Percentiles rank a stretch among this genome's conserved stretches.
Evolutionary conservation across 2,329 filamentous ascomycete genomes (phyloP).

Genomic region (Neurospora sp.): DNA sequence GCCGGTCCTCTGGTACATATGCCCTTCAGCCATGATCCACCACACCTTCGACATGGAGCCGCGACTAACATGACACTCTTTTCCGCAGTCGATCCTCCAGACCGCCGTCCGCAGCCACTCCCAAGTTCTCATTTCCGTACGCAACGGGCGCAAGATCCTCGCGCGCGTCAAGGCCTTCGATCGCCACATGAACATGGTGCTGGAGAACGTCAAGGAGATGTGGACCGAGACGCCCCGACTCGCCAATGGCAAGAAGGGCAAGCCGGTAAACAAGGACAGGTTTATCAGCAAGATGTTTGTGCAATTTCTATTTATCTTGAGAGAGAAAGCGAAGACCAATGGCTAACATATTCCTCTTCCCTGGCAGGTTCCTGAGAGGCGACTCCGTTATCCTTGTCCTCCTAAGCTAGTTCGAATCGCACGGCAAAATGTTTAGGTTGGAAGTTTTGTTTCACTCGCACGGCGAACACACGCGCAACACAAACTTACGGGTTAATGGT

Average conservation of each 20-base stretch:
- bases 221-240: slow-evolving; percentile 90
- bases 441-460: neutral
- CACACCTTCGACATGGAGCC: slow-evolving; percentile 9
- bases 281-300: slow-evolving; percentile 20
- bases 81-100: slow-evolving; percentile 74
- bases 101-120: slow-evolving; percentile 90
- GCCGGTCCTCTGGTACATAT: slow-evolving; percentile 28
- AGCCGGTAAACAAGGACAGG: slow-evolving; percentile 91
- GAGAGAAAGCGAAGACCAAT: neutral
- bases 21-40: slow-evolving; percentile 28
- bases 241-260: slow-evolving; percentile 77
- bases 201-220: slow-evolving; percentile 68
- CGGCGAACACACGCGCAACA: neutral
- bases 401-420: slow-evolving; percentile 9
- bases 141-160: slow-evolving; percentile 84
- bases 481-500: neutral
- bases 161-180: slow-evolving; percentile 98
- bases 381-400: slow-evolving; percentile 19
- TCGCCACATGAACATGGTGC: slow-evolving; percentile 89
- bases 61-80: slow-evolving; percentile 3
- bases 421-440: neutral
- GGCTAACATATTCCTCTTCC: slow-evolving; percentile 2
- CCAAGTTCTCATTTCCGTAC: slow-evolving; percentile 93
- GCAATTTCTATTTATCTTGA: neutral
- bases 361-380: slow-evolving; percentile 17